Conservation (phyloP, 2,329 filamentous ascomycete species). For the Cercospora sp. region DNA sequence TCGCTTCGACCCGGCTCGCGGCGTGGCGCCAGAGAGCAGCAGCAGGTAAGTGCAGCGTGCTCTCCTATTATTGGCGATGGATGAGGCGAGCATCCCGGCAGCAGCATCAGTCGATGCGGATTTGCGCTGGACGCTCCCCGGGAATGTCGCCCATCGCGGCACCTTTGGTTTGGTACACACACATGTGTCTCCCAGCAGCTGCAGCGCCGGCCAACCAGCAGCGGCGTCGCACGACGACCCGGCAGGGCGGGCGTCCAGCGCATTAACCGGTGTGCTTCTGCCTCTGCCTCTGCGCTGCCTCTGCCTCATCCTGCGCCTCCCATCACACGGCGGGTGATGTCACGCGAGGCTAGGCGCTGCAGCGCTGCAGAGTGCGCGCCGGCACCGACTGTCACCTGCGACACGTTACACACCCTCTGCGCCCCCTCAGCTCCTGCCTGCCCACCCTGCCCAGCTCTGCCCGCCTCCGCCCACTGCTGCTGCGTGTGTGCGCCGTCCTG, state of each 20-base stretch:
- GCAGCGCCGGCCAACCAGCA: constrained; percentile 23
- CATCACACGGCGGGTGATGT: constrained; percentile 31
- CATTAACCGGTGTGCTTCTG: constrained; percentile 19
- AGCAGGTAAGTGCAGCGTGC: constrained; percentile 52
- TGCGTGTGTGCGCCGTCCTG: constrained; percentile 15
- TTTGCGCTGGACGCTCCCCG: constrained; percentile 19
- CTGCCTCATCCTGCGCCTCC: neutral
- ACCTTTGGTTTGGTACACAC: constrained; percentile 21
- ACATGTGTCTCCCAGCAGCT: constrained; percentile 16
- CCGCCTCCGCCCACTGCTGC: neutral
- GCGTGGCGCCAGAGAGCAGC: constrained; percentile 50
- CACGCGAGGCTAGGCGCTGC: constrained; percentile 19
- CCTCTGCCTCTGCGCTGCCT: neutral
- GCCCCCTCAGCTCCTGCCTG: constrained; percentile 10
- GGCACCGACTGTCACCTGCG: constrained; percentile 22
- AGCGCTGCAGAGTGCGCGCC: constrained; percentile 20
- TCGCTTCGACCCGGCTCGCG: constrained; percentile 55
- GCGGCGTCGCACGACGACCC: constrained; percentile 23
- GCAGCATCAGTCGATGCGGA: constrained; percentile 19
- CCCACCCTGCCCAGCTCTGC: constrained; percentile 1
- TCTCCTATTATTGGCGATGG: constrained; percentile 29
- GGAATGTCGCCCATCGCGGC: constrained; percentile 18
- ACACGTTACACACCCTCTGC: constrained; percentile 30
- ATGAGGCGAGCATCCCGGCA: constrained; percentile 7
- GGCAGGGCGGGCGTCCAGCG: constrained; percentile 25